These are phyloP conservation scores for Ramularia endophylla DNA, from an alignment of 2,329 filamentous ascomycete genomes.

Conservation along the genomic window DNA sequence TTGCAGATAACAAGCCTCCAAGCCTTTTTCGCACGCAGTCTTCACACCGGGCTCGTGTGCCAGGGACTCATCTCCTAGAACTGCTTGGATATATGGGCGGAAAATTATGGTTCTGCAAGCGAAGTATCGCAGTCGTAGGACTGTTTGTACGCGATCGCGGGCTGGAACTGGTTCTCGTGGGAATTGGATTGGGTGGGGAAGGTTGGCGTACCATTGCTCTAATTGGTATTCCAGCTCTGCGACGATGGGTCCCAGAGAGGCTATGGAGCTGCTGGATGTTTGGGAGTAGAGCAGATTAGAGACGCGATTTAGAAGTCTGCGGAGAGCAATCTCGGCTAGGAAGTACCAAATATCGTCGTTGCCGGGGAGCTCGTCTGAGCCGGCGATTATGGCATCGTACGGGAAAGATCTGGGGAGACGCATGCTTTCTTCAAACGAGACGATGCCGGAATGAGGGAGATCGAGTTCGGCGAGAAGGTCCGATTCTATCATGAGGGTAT, in stretches of 20 bases:
- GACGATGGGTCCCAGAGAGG: constrained; percentile 69
- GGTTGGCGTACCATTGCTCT: constrained; percentile 76
- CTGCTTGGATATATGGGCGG: constrained; percentile 73
- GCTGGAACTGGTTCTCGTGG: constrained; percentile 63
- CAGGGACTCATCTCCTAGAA: constrained; percentile 69
- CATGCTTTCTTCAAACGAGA: constrained; percentile 74
- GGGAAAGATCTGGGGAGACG: constrained; percentile 73
- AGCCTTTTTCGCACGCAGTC: constrained; percentile 72
- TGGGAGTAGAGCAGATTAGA: constrained; percentile 26
- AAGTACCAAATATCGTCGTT: constrained; percentile 83
- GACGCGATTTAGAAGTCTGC: constrained; percentile 54
- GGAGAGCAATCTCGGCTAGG: constrained; percentile 72
- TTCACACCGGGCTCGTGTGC: constrained; percentile 66
- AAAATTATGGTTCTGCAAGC: constrained; percentile 84
- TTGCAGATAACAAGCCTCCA: constrained; percentile 74
- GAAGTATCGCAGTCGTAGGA: constrained; percentile 72
- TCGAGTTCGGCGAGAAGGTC: constrained; percentile 75
- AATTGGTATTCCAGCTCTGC: constrained; percentile 77
- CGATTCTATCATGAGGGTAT: constrained; percentile 70
- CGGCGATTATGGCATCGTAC: constrained; percentile 55
- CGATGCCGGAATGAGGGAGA: constrained; percentile 74
- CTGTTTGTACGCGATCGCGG: constrained; percentile 70
- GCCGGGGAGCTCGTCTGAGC: constrained; percentile 36
- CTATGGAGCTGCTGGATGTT: constrained; percentile 59
- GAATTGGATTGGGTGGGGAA: constrained; percentile 70